Percentiles rank a stretch among this genome's conserved stretches.
Evolutionary conservation across 371 early-diverging fungal species (phyloP).

Genomic region (Circinella minor): DNA sequence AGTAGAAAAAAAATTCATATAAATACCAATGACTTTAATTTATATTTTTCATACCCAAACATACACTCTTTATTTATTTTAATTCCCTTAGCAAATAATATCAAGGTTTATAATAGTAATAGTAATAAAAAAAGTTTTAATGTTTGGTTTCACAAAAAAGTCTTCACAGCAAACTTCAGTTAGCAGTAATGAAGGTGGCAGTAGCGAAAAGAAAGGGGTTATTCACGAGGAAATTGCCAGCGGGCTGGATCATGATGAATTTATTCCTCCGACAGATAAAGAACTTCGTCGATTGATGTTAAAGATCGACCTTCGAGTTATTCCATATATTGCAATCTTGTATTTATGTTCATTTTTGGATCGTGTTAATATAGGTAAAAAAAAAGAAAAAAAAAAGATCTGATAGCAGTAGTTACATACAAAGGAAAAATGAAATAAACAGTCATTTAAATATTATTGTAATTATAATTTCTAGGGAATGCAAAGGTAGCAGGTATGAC

Average conservation of each 20-base stretch:
- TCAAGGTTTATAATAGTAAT: not conserved
- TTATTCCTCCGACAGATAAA: not conserved
- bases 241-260: not conserved
- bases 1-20: too few species aligned
- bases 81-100: too few species aligned
- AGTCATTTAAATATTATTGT: not conserved
- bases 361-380: constrained; percentile 54
- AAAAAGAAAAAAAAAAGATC: not conserved
- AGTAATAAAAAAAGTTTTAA: not conserved
- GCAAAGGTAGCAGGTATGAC: constrained; percentile 62
- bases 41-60: too few species aligned
- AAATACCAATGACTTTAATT: too few species aligned
- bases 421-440: too few species aligned
- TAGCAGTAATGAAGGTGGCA: not conserved
- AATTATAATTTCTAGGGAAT: constrained; percentile 30
- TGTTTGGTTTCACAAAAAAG: constrained; percentile 5
- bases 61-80: too few species aligned
- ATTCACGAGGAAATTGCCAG: not conserved
- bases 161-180: not conserved
- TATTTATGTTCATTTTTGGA: constrained; percentile 58
- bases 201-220: not conserved
- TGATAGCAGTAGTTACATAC: too few species aligned
- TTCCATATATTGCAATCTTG: constrained; percentile 37
- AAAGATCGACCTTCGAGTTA: constrained; percentile 23
- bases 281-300: constrained; percentile 6